A percentile compares a stretch with the other conserved stretches of the same genome.
Evolutionary conservation across 768 basidiomycete genomes (phyloP).

Genomic region (Hemileccinum rubropunctum): DNA sequence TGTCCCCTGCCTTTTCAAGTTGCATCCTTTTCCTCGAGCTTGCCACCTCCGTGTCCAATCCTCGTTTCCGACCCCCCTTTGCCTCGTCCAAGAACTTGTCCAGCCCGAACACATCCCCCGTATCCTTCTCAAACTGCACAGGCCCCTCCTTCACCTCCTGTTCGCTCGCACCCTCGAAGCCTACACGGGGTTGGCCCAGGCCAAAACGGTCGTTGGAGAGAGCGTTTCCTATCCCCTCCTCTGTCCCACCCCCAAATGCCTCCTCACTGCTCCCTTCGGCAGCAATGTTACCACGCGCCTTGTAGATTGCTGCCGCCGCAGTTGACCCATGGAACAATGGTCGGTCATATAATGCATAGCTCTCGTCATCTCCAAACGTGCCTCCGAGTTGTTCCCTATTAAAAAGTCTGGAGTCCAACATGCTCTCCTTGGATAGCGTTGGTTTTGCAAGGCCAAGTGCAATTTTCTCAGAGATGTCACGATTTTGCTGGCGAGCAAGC

Average conservation of each 20-base stretch:
- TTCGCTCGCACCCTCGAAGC: conserved; percentile 88
- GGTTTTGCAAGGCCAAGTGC: conserved; percentile 98
- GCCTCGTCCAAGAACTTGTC: conserved; percentile 98
- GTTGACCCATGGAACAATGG: conserved; percentile 95
- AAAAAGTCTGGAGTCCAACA: conserved; percentile 96
- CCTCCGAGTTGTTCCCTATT: conserved; percentile 87
- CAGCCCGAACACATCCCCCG: conserved; percentile 93
- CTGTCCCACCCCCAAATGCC: conserved; percentile 90
- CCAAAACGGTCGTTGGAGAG: conserved; percentile 93
- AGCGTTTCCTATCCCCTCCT: conserved; percentile 89
- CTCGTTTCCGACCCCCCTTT: conserved; percentile 90
- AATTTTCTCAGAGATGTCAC: conserved; percentile 99
- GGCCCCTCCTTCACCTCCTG: conserved; percentile 89
- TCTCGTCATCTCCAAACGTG: conserved; percentile 87
- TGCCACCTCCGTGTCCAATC: conserved; percentile 73
- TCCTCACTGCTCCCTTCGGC: conserved; percentile 78
- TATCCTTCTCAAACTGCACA: conserved; percentile 98
- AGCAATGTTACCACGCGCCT: conserved; percentile 82
- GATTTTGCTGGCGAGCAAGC: conserved; percentile 93
- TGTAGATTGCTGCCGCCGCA: conserved; percentile 99
- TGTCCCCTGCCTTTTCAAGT: conserved; percentile 56
- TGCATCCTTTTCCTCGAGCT: conserved; percentile 69
- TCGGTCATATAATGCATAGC: conserved; percentile 92
- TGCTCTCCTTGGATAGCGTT: conserved; percentile 91
- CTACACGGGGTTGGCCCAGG: conserved; percentile 77